Base-by-base conservation (phyloP, 805 yeast genomes). In the Wickerhamomyces rabaulensis region DNA sequence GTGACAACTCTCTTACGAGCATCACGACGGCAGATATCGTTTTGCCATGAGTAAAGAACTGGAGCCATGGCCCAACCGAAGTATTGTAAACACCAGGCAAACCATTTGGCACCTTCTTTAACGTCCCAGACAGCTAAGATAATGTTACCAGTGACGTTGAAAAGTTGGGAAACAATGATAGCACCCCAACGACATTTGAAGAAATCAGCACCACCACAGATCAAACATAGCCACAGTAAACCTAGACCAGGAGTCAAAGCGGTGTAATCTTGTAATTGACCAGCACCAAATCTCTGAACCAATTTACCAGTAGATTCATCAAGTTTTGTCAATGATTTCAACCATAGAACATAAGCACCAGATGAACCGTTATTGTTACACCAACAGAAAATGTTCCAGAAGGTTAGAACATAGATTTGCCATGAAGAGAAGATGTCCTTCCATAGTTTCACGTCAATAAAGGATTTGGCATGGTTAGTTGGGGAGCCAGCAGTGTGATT, bases 61-160 rank as follows among this genome's bases (percentile, higher is more conserved):
- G 84, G 79, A 1, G 84, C 82, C 73, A 74, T 75, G 10, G 81
- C 82, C 47, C 74, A 71, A 58, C 77, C 79, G 49, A 75, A 80
- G n/a, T 36, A 36, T 27, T 22, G 25, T 37, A 78, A 60, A 55
- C 77, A 69, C 63, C 71, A 80, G 1, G 81, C 85, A 63, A 76
- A 79, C 82, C 33, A 40, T 26, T 40, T 27, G 17, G 80, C 79
- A 17, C 69, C 51, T 47, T 69, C 70, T 0, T 79, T 74, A 17
- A 78, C 74, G 44, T 75, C 52, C 82, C 82, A 78, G 12, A 68
- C 69, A 2, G 79, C 79, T 51, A 78, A 61, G 19, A 78, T 64
- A 3, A 64, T 58, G 52, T 75, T 74, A 16, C 80, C 79, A 3
- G 70, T 55, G 33, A 78, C 64, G 46, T 75, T 77, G 60, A 78